Evolutionary conservation across 1,284 basidiomycete genomes (phyloP).

Genomic region (Heimioporus punctisporus): DNA sequence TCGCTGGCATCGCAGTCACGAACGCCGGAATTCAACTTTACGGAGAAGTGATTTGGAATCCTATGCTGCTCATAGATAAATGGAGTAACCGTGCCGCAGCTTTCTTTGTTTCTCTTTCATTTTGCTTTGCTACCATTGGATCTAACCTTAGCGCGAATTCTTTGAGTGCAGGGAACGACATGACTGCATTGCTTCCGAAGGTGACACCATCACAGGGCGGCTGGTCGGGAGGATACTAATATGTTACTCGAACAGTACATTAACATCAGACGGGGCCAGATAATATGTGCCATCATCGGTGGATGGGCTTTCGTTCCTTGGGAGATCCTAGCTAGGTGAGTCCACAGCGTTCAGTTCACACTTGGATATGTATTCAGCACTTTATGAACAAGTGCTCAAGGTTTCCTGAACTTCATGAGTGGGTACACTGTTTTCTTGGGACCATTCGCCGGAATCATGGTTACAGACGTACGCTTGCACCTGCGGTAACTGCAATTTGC

Average conservation of each 20-base stretch:
- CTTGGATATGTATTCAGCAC: background rate
- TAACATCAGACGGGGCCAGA: conserved; percentile 66
- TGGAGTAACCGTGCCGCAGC: conserved; percentile 70
- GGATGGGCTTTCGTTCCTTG: conserved; percentile 59
- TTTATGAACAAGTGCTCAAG: conserved; percentile 37
- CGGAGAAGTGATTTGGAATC: conserved; percentile 41
- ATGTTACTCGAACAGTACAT: conserved; percentile 19
- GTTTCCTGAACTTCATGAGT: conserved; percentile 60
- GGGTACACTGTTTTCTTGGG: conserved; percentile 77
- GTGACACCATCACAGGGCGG: conserved; percentile 6
- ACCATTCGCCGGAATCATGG: conserved; percentile 76
- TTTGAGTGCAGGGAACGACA: conserved; percentile 66
- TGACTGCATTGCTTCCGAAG: conserved; percentile 53
- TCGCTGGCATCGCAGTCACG: conserved; percentile 62
- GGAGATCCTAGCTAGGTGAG: conserved; percentile 54
- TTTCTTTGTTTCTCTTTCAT: conserved; percentile 65
- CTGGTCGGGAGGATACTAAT: too few relatives aligned
- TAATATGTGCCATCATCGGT: conserved; percentile 61
- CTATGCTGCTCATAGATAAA: conserved; percentile 50
- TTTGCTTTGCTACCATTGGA: conserved; percentile 62
- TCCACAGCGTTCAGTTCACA: background rate
- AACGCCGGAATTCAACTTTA: conserved; percentile 48
- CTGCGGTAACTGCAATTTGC: background rate
- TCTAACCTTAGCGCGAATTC: conserved; percentile 72
- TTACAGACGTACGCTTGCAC: conserved; percentile 57